A percentile compares a stretch with the other conserved stretches of the same genome.
These are phyloP conservation scores for Syzygium oleosum DNA, from an alignment of 345 rosid species.

Conservation along the genomic window DNA sequence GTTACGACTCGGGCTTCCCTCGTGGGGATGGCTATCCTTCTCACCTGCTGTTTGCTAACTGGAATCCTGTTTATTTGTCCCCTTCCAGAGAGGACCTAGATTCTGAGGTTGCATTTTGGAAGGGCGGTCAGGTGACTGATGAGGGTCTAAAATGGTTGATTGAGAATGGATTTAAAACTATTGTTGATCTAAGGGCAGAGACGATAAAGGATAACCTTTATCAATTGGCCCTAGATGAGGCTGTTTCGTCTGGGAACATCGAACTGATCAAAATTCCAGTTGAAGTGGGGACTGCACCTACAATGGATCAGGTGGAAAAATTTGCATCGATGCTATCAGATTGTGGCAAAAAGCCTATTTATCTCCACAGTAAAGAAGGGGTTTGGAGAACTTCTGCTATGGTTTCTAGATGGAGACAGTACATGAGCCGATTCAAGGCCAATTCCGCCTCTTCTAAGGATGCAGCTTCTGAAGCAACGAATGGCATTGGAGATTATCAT, in stretches of 20 bases:
- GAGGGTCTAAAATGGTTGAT: slow-evolving; percentile 86
- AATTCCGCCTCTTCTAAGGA: slow-evolving; percentile 12
- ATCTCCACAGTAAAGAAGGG: slow-evolving; percentile 94
- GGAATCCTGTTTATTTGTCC: slow-evolving; percentile 66
- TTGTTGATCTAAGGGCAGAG: slow-evolving; percentile 85
- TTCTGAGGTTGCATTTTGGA: slow-evolving; percentile 79
- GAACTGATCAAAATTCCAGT: slow-evolving; percentile 68
- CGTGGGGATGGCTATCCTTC: slow-evolving; percentile 61
- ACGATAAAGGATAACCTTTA: slow-evolving; percentile 71
- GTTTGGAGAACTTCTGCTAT: slow-evolving; percentile 81
- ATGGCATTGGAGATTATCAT: slow-evolving; percentile 10
- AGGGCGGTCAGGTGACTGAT: slow-evolving; percentile 85
- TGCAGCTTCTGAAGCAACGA: background rate
- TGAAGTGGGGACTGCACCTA: slow-evolving; percentile 76
- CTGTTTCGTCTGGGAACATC: slow-evolving; percentile 47
- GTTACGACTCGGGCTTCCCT: slow-evolving; percentile 83
- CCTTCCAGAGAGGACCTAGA: slow-evolving; percentile 46
- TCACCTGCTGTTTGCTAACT: slow-evolving; percentile 70
- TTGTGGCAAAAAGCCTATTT: slow-evolving; percentile 65
- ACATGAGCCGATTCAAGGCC: slow-evolving; percentile 45
- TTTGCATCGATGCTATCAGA: slow-evolving; percentile 80
- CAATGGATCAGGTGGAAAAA: slow-evolving; percentile 83
- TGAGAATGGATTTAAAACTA: slow-evolving; percentile 67
- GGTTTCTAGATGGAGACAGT: slow-evolving; percentile 96
- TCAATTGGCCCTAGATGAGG: slow-evolving; percentile 55